These are phyloP conservation scores for Monosporozyma servazzii DNA, from an alignment of 805 yeast genomes.

Conservation along the genomic window DNA sequence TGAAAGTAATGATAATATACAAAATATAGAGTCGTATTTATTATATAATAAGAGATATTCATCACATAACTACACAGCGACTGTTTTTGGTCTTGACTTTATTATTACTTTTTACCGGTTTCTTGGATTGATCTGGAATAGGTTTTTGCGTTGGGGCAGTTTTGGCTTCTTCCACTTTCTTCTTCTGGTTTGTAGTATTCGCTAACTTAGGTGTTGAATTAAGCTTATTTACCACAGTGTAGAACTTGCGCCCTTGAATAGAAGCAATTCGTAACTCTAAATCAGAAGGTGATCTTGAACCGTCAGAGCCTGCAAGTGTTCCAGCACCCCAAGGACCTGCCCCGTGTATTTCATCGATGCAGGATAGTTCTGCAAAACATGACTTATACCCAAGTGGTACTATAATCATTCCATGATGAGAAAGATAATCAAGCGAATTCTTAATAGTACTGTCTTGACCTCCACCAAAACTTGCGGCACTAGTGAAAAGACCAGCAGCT, in stretches of 20 bases:
- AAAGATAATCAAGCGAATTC: slow-evolving; percentile 47
- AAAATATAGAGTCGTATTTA: not conserved
- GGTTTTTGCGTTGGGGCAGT: not conserved
- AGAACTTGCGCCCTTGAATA: slow-evolving; percentile 62
- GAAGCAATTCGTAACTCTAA: slow-evolving; percentile 57
- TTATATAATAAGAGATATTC: not conserved
- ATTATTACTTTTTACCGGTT: not conserved
- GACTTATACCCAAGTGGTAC: slow-evolving; percentile 69
- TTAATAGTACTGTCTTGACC: slow-evolving; percentile 70
- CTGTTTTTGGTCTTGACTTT: not conserved
- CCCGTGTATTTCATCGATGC: slow-evolving; percentile 63
- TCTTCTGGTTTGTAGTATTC: not conserved
- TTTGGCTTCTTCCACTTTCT: not conserved
- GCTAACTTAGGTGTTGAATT: not conserved
- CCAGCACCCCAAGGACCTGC: slow-evolving; percentile 89
- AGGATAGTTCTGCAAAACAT: slow-evolving; percentile 46
- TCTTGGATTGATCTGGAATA: not conserved
- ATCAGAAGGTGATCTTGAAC: slow-evolving; percentile 56
- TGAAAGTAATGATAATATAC: not conserved
- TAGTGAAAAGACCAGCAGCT: slow-evolving; percentile 61
- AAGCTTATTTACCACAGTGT: slow-evolving; percentile 34
- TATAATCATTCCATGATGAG: slow-evolving; percentile 70
- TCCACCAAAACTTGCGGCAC: slow-evolving; percentile 68
- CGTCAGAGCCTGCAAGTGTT: slow-evolving; percentile 63
- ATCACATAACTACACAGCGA: not conserved